These are phyloP conservation scores for Pistacia integerrima DNA, from an alignment of 345 rosid species.

Conservation along the genomic window DNA sequence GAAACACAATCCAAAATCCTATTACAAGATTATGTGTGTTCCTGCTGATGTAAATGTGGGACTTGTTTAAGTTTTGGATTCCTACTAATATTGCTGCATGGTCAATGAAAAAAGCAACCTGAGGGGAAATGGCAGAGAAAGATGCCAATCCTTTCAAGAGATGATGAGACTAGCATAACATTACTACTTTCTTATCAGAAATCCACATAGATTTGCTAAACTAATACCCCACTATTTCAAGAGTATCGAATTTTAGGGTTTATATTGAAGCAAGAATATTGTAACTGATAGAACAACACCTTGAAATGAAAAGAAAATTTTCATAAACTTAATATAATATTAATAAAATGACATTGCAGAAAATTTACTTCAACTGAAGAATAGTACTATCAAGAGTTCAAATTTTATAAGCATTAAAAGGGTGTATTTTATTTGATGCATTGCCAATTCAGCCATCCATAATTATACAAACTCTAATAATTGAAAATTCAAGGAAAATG, in stretches of 20 bases:
- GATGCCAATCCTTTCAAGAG: background rate
- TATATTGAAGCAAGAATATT: no score
- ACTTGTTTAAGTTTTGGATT: background rate
- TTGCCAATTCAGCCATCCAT: background rate
- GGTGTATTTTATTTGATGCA: background rate
- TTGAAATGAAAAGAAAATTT: background rate
- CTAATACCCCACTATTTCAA: background rate
- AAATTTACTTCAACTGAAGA: background rate
- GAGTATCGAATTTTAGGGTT: no score
- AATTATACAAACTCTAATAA: background rate
- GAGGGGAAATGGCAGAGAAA: conserved; percentile 3
- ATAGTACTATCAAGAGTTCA: background rate
- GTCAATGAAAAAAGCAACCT: background rate
- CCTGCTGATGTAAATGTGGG: background rate
- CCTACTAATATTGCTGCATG: background rate
- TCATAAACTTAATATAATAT: background rate
- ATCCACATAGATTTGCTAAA: background rate
- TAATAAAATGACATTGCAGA: background rate
- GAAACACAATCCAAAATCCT: background rate
- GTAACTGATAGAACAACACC: background rate
- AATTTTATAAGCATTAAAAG: background rate
- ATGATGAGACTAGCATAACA: background rate
- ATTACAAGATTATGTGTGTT: background rate
- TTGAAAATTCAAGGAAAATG: background rate
- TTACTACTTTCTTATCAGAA: background rate